A percentile compares a stretch with the other conserved stretches of the same genome.
Evolutionary conservation across 2,329 filamentous ascomycete genomes (phyloP).

Genomic region (Penicillium sp.): DNA sequence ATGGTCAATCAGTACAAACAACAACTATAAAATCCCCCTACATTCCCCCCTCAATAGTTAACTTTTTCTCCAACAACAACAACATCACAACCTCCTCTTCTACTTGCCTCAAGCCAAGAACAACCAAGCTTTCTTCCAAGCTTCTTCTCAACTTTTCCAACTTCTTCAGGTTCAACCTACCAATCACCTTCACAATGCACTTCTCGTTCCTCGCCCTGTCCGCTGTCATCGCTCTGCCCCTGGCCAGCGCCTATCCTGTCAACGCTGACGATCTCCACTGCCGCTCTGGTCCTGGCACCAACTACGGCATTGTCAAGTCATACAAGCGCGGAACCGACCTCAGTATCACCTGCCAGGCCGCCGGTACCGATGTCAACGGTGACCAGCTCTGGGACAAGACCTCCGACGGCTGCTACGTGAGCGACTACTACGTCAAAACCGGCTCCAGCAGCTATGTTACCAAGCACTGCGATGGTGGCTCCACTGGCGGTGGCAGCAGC

Average conservation of each 20-base stretch:
- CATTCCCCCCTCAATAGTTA: background rate
- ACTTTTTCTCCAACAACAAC: background rate
- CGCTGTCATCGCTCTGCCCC: constrained; percentile 2
- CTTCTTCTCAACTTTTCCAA: background rate
- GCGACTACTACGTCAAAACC: too few species aligned
- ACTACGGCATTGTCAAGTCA: constrained; percentile 23
- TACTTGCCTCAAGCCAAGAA: background rate
- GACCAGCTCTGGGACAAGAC: constrained; percentile 31
- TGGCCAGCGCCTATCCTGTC: constrained; percentile 24
- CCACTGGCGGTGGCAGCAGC: constrained; percentile 9
- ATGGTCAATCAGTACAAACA: background rate
- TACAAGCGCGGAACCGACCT: constrained; percentile 23
- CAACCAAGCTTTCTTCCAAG: background rate
- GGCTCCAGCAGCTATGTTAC: constrained; percentile 19
- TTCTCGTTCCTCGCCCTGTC: constrained; percentile 2
- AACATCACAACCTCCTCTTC: background rate
- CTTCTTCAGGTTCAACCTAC: background rate
- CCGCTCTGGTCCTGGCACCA: constrained; percentile 29
- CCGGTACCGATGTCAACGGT: constrained; percentile 22
- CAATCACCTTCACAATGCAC: constrained; percentile 6
- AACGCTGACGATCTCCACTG: constrained; percentile 24
- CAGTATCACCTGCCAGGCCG: constrained; percentile 22
- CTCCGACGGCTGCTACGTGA: constrained; percentile 26
- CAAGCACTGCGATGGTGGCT: constrained; percentile 18
- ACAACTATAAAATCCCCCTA: background rate